Percentiles rank a stretch among this genome's conserved stretches.
Evolutionary conservation across 345 rosid genomes (phyloP).

Genomic region (Heritiera littoralis): DNA sequence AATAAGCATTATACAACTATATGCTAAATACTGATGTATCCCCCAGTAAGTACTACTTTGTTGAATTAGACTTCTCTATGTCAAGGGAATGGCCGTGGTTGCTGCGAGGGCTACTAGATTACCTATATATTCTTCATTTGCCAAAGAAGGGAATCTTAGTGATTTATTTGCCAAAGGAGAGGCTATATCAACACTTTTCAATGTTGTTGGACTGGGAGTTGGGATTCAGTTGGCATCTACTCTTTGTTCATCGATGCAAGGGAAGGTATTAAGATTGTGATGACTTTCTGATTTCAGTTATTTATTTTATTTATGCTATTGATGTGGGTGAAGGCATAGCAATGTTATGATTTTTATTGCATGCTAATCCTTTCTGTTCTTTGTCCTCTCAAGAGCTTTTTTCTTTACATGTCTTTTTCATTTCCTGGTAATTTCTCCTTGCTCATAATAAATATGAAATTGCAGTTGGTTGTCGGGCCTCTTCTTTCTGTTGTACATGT

Average conservation of each 20-base stretch:
- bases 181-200: constrained; percentile 95
- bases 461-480: constrained; percentile 83
- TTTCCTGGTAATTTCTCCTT: background rate
- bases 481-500: constrained; percentile 72
- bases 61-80: constrained; percentile 21
- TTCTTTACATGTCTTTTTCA: background rate
- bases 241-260: constrained; percentile 83
- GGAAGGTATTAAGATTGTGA: constrained; percentile 53
- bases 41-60: background rate
- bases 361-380: background rate
- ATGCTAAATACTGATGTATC: background rate
- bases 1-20: background rate
- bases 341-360: background rate
- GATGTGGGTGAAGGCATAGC: background rate
- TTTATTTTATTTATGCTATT: background rate
- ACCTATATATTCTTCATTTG: constrained; percentile 91
- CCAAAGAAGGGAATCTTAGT: constrained; percentile 98
- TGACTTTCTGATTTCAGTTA: constrained; percentile 13
- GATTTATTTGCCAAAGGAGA: constrained; percentile 97
- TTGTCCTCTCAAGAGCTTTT: background rate
- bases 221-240: constrained; percentile 96
- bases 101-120: constrained; percentile 93
- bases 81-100: constrained; percentile 93
- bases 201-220: constrained; percentile 69
- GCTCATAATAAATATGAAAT: constrained; percentile 21